Evolutionary conservation across 129 eudicot species (phyloP), one percentile per base, ranked within the genome.

Genomic region (Artemisia argyi): DNA sequence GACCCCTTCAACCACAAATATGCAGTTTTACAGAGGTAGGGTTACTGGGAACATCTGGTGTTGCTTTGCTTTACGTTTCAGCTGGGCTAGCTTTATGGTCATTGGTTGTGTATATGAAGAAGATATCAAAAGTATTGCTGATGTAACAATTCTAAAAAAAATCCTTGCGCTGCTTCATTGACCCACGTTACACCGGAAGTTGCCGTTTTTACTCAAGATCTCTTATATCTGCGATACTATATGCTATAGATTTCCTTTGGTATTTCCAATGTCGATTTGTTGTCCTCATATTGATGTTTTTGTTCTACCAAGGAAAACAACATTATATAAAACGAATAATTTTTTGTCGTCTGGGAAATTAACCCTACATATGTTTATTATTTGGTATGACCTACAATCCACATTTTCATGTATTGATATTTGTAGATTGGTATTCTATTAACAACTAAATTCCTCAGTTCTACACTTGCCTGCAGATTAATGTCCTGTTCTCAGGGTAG

Each of bases 1-100:
- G 18, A 26, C 44, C 44, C 66, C 3, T 61, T 61, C 16, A 44
- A 28, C 18, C 9, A 11, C 18, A 47, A 67, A 72, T 66, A 20
- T 80, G 87, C 86, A 93, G 97, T 73, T 79, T 93, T 39, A 74
- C 83, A 66, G 90, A 86, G 66, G 77, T 82, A 46, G 96, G 87
- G 71, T 56, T 81, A 42, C 84, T 94, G 60, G 91, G 78, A 57
- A 71, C 86, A 69, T 81, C 86, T 67, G 97, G 99, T 78, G 94
- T 90, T 51, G 76, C 71, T 22, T 78, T 90, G 78, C 91, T 94
- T 20, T 94, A 94, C 72, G 57, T 86, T 32, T 94, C 99, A 26
- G 96, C 99, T 1, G 84, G 96, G 86, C 88, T 94, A 17, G 89
- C 99, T 68, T 72, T 90, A 65, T 94, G 99, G 97, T 94, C 99